Evolutionary conservation across 495 filamentous ascomycete genomes (phyloP).

Genomic region (Penicillium flavigenum): DNA sequence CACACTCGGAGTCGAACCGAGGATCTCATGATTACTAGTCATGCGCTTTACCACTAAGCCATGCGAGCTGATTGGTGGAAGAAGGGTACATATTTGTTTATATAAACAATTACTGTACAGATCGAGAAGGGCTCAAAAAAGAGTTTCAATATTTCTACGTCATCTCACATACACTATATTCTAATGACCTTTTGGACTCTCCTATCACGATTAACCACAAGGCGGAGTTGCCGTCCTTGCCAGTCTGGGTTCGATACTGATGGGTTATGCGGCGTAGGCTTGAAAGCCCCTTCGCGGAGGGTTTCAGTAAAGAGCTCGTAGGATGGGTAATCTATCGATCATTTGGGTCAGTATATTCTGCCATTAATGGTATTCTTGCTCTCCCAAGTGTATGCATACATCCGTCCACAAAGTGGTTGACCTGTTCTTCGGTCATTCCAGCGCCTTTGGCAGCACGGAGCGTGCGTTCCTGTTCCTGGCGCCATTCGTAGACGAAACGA

Average conservation of each 20-base stretch:
- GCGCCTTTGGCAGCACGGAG: conserved; percentile 62
- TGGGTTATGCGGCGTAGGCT: conserved; percentile 23
- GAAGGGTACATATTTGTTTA: too few species aligned
- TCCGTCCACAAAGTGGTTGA: conserved; percentile 64
- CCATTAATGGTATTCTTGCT: not conserved
- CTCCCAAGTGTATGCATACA: conserved; percentile 45
- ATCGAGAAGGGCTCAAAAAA: too few species aligned
- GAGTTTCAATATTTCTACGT: not conserved
- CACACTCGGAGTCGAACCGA: conserved; percentile 18
- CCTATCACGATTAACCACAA: conserved; percentile 69
- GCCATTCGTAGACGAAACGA: conserved; percentile 84
- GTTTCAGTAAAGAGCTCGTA: conserved; percentile 72
- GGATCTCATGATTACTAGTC: conserved; percentile 18
- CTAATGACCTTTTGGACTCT: conserved; percentile 57
- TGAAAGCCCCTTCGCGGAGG: conserved; percentile 63
- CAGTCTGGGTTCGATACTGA: conserved; percentile 36
- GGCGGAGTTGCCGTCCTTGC: conserved; percentile 59
- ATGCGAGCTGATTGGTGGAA: conserved; percentile 6
- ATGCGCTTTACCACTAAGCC: conserved; percentile 18
- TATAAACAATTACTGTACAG: too few species aligned
- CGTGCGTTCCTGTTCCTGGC: conserved; percentile 73
- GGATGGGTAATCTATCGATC: conserved; percentile 58
- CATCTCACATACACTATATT: conserved; percentile 37
- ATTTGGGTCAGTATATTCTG: conserved; percentile 7
- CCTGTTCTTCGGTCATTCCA: conserved; percentile 77